phyloP scores from a whole-genome alignment of 805 yeast species.

The Pichia heedii region DNA sequence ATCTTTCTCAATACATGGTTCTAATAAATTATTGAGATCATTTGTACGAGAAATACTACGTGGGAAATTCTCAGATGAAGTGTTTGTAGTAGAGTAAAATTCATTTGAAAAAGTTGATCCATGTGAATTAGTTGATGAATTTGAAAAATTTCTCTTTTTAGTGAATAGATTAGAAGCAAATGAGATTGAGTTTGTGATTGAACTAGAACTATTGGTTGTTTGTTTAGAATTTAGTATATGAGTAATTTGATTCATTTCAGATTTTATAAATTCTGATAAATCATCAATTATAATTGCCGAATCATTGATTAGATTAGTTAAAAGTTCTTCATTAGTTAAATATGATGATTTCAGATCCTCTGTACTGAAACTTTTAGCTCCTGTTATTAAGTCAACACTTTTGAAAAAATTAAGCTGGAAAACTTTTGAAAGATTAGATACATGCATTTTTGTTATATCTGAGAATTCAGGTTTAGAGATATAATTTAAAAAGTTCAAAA shows the following conservation, averaged over 20 bases:
- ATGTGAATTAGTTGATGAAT: neutral
- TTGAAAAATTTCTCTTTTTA: slow-evolving; percentile 3
- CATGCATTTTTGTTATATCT: slow-evolving; percentile 28
- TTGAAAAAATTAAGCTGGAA: slow-evolving; percentile 31
- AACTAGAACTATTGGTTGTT: too few species aligned
- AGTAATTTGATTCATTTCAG: slow-evolving; percentile 3
- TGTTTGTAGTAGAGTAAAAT: neutral
- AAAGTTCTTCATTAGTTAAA: slow-evolving; percentile 5
- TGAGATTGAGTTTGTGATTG: neutral
- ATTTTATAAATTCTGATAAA: neutral
- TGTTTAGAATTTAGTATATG: neutral
- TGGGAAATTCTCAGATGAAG: neutral
- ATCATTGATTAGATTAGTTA: slow-evolving; percentile 2
- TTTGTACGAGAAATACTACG: neutral
- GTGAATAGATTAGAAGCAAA: neutral
- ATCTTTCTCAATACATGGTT: slow-evolving; percentile 4
- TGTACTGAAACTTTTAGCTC: slow-evolving; percentile 11
- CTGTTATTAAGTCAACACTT: slow-evolving; percentile 20
- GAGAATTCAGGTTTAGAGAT: slow-evolving; percentile 18
- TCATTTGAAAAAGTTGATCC: neutral
- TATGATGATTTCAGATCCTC: slow-evolving; percentile 8
- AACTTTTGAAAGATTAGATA: slow-evolving; percentile 29
- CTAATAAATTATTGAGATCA: slow-evolving; percentile 1
- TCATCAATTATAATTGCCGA: slow-evolving; percentile 2
- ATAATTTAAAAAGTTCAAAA: slow-evolving; percentile 21